These are phyloP conservation scores for Diaporthe batatas DNA, from an alignment of 2,329 filamentous ascomycete species.

Conservation along the genomic window DNA sequence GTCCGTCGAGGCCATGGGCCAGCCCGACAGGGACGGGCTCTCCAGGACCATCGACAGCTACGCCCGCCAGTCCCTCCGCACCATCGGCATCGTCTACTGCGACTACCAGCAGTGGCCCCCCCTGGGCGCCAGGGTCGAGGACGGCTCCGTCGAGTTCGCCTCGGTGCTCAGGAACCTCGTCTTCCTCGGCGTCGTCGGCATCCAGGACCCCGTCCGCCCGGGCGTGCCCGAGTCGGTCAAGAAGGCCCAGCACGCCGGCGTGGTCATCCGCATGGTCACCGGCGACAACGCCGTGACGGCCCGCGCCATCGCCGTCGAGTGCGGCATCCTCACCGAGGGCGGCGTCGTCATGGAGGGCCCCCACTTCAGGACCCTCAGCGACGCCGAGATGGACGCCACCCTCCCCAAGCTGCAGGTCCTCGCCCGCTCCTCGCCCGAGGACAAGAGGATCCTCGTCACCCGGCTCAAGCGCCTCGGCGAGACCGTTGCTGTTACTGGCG, in stretches of 20 bases:
- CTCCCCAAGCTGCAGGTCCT: conserved; percentile 68
- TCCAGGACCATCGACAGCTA: conserved; percentile 69
- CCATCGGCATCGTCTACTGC: conserved; percentile 75
- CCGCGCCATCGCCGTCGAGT: conserved; percentile 74
- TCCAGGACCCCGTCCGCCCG: conserved; percentile 75
- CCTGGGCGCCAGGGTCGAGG: conserved; percentile 70
- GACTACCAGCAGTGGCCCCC: conserved; percentile 80
- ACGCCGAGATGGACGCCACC: conserved; percentile 64
- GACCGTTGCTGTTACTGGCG: conserved; percentile 74
- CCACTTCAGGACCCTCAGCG: conserved; percentile 68
- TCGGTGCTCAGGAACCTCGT: conserved; percentile 73
- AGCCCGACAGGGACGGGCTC: conserved; percentile 55
- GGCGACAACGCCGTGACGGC: conserved; percentile 72
- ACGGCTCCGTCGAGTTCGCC: conserved; percentile 72
- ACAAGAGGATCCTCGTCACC: conserved; percentile 69
- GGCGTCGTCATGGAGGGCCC: conserved; percentile 77
- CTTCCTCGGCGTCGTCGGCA: conserved; percentile 78
- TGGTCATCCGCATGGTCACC: conserved; percentile 75
- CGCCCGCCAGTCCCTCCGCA: conserved; percentile 64
- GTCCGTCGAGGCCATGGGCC: conserved; percentile 4
- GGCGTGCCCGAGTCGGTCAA: conserved; percentile 73
- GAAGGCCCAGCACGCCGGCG: conserved; percentile 73
- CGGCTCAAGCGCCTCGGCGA: conserved; percentile 67
- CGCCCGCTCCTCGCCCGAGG: conserved; percentile 71
- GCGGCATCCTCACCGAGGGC: conserved; percentile 69